Base-by-base conservation (phyloP, 1,139 yeast genomes). In the Blastobotrys niveus region DNA sequence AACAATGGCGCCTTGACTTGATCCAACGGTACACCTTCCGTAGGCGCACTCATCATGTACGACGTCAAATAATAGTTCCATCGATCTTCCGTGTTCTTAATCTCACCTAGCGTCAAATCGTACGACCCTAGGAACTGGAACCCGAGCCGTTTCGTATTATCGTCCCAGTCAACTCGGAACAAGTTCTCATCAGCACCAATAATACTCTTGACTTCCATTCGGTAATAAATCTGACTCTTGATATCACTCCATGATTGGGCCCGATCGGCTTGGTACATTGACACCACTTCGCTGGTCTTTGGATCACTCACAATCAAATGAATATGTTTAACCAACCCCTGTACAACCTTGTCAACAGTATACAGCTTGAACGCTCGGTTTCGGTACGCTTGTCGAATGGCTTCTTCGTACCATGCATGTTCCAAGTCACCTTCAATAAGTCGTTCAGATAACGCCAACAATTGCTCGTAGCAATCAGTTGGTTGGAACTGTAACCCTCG, bases 41-140 rank as follows among this genome's bases (percentile, higher is more conserved):
- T 91, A 33, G 98, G 97, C 57, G 87, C 94, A 5, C 95, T 83
- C 86, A 91, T 83, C 40, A 91, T 77, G 64, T 83, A 91, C 40
- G 95, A 84, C 0, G 97, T 91, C 44, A 91, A 76, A 60, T 93
- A 91, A 65, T 91, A 89, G 62, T 87, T 89, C 82, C 95, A 93
- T 56, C 76, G 77, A 51, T 86, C 94, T 56, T 85, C 91, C 3
- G 79, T 77, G 26, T 79, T 76, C 56, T 78, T 78, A 27, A 82
- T 81, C 55, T 86, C 91, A 54, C 81, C 81, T 55, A 88, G 73
- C 0, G 97, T 88, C 55, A 88, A 70, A 60, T 89, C 97, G 57
- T 87, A 95, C n/a, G 59, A 53, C 24, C 93, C 91, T 48, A 91
- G 80, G 62, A 83, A 87, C 60, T 88, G 94, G 53, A 93, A 80